Conservation (phyloP, 345 rosid genomes). For the Sapria himalayana region DNA sequence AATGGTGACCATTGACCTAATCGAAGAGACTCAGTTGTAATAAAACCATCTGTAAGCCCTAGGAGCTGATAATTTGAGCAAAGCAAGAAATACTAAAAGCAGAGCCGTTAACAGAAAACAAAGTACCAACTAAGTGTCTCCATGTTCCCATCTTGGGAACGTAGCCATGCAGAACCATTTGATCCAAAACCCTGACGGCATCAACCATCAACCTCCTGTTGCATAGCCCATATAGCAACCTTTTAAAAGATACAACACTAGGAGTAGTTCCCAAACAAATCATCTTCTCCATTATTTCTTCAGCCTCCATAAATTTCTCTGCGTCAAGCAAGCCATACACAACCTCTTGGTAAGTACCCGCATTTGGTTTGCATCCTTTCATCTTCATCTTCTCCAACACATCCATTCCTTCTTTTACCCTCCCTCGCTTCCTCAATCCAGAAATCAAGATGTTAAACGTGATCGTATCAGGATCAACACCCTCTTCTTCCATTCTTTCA, state of each 20-base stretch:
- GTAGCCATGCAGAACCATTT: constrained; percentile 61
- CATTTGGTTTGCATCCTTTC: constrained; percentile 52
- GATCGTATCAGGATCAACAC: constrained; percentile 45
- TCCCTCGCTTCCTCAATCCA: constrained; percentile 60
- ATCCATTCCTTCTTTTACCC: constrained; percentile 42
- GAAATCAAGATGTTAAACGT: constrained; percentile 70
- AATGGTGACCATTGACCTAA: too few species aligned
- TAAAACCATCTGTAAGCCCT: too few species aligned
- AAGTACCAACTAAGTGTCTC: constrained; percentile 22
- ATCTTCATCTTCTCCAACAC: constrained; percentile 38
- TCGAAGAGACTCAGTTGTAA: too few species aligned
- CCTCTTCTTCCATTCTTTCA: constrained; percentile 53
- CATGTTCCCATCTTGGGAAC: constrained; percentile 66
- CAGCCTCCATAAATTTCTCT: constrained; percentile 32
- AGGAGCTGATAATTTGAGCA: neutral
- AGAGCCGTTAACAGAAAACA: constrained; percentile 10
- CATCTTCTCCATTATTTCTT: constrained; percentile 36
- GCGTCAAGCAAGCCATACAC: constrained; percentile 57
- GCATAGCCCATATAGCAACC: constrained; percentile 41
- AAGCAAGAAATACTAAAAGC: neutral
- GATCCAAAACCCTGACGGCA: constrained; percentile 44
- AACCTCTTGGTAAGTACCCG: constrained; percentile 59
- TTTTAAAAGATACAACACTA: constrained; percentile 47
- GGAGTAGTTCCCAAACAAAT: constrained; percentile 29
- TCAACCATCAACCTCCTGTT: constrained; percentile 23